Percentiles rank a stretch among this genome's conserved stretches.
Evolutionary conservation across 768 basidiomycete species (phyloP).

Genomic region (Kwoniella pini): DNA sequence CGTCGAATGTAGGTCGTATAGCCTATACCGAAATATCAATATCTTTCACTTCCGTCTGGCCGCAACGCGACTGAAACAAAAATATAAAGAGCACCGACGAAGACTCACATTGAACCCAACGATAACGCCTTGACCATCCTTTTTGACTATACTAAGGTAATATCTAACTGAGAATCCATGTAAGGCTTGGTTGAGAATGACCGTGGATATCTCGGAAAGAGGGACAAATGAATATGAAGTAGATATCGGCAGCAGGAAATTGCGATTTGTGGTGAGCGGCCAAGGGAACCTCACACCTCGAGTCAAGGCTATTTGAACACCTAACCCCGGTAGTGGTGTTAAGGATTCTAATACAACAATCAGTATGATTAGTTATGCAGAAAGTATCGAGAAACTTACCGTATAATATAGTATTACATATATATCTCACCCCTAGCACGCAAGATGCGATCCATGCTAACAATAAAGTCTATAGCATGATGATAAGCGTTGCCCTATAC

Average conservation of each 20-base stretch:
- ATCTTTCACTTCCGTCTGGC: no score
- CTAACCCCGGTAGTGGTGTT: conserved; percentile 33
- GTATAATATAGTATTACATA: conserved; percentile 23
- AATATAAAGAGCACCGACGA: no score
- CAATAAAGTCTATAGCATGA: not conserved
- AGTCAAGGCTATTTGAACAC: conserved; percentile 38
- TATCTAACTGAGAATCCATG: conserved; percentile 36
- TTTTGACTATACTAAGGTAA: conserved; percentile 38
- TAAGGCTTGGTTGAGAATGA: conserved; percentile 46
- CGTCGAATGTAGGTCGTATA: conserved; percentile 25
- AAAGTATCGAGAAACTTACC: conserved; percentile 22
- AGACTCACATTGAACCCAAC: conserved; percentile 41
- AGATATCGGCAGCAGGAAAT: conserved; percentile 12
- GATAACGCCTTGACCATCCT: conserved; percentile 26
- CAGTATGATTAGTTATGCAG: no score
- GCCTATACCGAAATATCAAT: no score
- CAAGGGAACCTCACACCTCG: conserved; percentile 37
- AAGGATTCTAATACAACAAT: conserved; percentile 51
- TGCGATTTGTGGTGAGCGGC: not conserved
- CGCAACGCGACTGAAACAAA: no score
- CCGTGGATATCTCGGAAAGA: conserved; percentile 34
- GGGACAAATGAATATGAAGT: conserved; percentile 40
- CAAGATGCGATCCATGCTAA: not conserved
- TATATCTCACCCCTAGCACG: conserved; percentile 7
- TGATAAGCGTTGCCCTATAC: not conserved